Conservation (phyloP, 495 filamentous ascomycete species). For the Penicillium arizonense region DNA sequence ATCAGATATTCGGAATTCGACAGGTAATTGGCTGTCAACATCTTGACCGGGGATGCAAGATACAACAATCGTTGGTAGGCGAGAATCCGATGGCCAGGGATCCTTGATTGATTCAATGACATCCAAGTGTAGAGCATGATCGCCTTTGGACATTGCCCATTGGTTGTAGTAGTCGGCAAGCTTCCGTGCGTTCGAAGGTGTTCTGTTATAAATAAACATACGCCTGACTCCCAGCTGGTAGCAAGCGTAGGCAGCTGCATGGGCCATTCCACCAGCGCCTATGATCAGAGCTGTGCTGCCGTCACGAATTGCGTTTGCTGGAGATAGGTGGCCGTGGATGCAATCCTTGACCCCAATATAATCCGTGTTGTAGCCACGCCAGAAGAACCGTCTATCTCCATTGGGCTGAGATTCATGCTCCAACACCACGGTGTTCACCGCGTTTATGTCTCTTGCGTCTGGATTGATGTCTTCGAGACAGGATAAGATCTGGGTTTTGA, state of each 20-base stretch:
- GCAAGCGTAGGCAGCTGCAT: slow-evolving; percentile 63
- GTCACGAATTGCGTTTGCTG: slow-evolving; percentile 40
- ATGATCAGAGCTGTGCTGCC: slow-evolving; percentile 51
- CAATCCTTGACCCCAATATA: slow-evolving; percentile 63
- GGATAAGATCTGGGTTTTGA: slow-evolving; percentile 61
- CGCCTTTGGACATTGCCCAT: slow-evolving; percentile 18
- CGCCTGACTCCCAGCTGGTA: slow-evolving; percentile 52
- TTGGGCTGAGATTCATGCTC: slow-evolving; percentile 27
- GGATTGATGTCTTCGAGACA: slow-evolving; percentile 58
- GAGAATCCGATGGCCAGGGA: slow-evolving; percentile 49
- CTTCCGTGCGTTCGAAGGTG: slow-evolving; percentile 54
- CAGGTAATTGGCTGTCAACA: slow-evolving; percentile 50
- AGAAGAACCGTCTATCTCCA: slow-evolving; percentile 32
- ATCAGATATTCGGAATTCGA: slow-evolving; percentile 60
- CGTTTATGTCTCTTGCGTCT: slow-evolving; percentile 60
- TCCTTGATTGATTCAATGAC: slow-evolving; percentile 44
- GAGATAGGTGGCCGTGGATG: slow-evolving; percentile 54
- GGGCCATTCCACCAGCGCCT: slow-evolving; percentile 63
- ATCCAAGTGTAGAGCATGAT: slow-evolving; percentile 44
- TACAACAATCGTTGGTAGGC: slow-evolving; percentile 64
- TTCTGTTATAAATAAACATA: slow-evolving; percentile 63
- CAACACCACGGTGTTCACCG: slow-evolving; percentile 65
- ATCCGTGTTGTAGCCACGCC: slow-evolving; percentile 63
- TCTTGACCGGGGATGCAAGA: slow-evolving; percentile 64
- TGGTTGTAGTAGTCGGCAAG: slow-evolving; percentile 40